A percentile compares a stretch with the other conserved stretches of the same genome.
phyloP scores from a whole-genome alignment of 768 basidiomycete species.

The Gloeopeniophorella convolvens region DNA sequence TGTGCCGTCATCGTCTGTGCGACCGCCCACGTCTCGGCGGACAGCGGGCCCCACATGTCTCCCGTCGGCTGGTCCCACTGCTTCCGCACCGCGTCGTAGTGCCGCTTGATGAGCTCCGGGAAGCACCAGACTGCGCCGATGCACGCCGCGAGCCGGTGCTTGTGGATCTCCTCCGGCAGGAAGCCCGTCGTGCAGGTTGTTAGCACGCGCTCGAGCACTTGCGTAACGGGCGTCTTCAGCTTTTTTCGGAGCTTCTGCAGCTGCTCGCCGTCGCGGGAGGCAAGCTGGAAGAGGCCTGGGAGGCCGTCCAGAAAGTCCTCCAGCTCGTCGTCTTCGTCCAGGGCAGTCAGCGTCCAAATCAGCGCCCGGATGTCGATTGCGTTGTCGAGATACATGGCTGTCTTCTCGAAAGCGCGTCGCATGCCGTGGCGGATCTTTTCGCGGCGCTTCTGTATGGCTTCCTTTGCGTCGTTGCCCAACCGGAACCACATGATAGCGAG shows the following conservation, averaged over 20 bases:
- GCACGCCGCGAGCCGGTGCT: conserved; percentile 6
- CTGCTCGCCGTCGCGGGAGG: not conserved
- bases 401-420: conserved; percentile 5
- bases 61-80: not conserved
- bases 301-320: conserved; percentile 11
- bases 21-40: conserved; percentile 4
- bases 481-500: conserved; percentile 4
- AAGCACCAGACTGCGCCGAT: conserved; percentile 9
- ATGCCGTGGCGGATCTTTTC: conserved; percentile 1
- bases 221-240: not conserved
- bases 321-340: conserved; percentile 12
- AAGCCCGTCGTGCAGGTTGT: conserved; percentile 4
- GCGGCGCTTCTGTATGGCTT: not conserved
- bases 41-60: conserved; percentile 9
- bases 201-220: not conserved
- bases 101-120: not conserved
- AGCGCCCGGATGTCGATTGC: not conserved
- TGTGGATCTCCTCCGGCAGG: not conserved
- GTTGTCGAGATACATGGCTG: not conserved
- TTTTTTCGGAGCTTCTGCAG: not conserved
- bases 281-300: conserved; percentile 9
- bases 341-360: conserved; percentile 3
- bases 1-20: not conserved
- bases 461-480: not conserved
- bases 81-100: conserved; percentile 1